These are phyloP conservation scores for Heterobasidion annosum DNA, from an alignment of 1,284 basidiomycete genomes.

Conservation along the genomic window DNA sequence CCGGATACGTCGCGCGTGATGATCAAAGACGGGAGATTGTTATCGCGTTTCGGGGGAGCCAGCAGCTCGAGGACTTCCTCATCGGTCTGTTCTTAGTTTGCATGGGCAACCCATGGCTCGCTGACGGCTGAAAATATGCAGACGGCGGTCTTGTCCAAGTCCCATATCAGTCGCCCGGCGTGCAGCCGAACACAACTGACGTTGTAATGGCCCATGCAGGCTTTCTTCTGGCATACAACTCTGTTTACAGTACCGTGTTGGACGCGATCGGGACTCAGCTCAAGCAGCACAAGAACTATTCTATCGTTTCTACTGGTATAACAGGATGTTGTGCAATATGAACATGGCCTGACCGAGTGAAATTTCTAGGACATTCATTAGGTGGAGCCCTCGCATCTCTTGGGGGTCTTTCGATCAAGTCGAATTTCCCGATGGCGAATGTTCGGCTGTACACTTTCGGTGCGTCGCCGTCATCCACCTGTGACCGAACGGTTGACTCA, in stretches of 20 bases:
- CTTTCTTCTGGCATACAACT: slow-evolving; percentile 17
- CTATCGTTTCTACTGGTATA: slow-evolving; percentile 8
- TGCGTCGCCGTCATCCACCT: neutral
- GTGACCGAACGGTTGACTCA: neutral
- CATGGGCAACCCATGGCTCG: neutral
- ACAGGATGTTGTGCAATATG: neutral
- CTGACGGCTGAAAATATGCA: neutral
- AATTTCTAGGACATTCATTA: slow-evolving; percentile 16
- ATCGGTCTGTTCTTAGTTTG: slow-evolving; percentile 18
- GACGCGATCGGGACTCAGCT: slow-evolving; percentile 10
- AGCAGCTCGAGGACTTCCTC: slow-evolving; percentile 10
- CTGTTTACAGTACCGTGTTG: slow-evolving; percentile 12
- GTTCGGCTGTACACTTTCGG: slow-evolving; percentile 13
- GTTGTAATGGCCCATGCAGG: slow-evolving; percentile 13
- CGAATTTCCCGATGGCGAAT: slow-evolving; percentile 8
- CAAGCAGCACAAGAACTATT: slow-evolving; percentile 9
- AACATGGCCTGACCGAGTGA: neutral
- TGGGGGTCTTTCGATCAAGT: slow-evolving; percentile 12
- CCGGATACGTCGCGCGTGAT: slow-evolving; percentile 41
- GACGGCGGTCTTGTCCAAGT: slow-evolving; percentile 13
- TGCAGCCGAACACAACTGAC: slow-evolving; percentile 4
- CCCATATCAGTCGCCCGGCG: slow-evolving; percentile 17
- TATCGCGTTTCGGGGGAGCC: slow-evolving; percentile 37
- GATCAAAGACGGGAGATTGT: slow-evolving; percentile 32
- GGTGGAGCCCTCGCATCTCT: slow-evolving; percentile 17